These are phyloP conservation scores for Naegleria lovaniensis DNA, from an alignment of 208 protist species.

Conservation along the genomic window DNA sequence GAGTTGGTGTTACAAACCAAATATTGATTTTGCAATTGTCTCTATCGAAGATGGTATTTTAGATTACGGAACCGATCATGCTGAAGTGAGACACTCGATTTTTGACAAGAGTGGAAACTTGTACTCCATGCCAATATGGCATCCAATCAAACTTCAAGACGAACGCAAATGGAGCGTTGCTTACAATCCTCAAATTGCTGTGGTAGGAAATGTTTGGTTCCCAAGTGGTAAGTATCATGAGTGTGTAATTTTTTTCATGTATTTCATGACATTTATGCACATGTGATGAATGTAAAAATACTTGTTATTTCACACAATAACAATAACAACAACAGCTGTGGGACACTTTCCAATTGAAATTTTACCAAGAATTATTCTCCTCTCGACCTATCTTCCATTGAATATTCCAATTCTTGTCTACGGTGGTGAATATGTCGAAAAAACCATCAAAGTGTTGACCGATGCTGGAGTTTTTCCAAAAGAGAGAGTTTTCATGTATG, in stretches of 20 bases:
- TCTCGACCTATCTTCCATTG: neutral
- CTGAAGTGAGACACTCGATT: neutral
- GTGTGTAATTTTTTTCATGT: neutral
- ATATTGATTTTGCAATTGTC: neutral
- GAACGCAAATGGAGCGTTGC: neutral
- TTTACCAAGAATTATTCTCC: neutral
- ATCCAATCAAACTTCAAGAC: neutral
- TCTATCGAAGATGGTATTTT: neutral
- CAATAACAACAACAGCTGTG: neutral
- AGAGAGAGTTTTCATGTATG: neutral
- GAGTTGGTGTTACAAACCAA: neutral
- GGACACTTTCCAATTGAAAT: slow-evolving; percentile 17
- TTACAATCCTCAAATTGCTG: neutral
- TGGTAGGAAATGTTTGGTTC: neutral
- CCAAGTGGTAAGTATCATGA: neutral
- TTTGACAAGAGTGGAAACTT: neutral
- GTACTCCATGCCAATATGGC: neutral
- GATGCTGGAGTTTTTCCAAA: neutral
- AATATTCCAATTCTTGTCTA: neutral
- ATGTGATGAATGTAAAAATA: no score
- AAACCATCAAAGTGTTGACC: neutral
- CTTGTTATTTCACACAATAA: no score
- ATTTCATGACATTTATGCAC: neutral
- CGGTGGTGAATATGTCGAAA: neutral
- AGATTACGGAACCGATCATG: neutral